phyloP scores from a whole-genome alignment of 164 flowering plant genomes.

The Aristolochia contorta region DNA sequence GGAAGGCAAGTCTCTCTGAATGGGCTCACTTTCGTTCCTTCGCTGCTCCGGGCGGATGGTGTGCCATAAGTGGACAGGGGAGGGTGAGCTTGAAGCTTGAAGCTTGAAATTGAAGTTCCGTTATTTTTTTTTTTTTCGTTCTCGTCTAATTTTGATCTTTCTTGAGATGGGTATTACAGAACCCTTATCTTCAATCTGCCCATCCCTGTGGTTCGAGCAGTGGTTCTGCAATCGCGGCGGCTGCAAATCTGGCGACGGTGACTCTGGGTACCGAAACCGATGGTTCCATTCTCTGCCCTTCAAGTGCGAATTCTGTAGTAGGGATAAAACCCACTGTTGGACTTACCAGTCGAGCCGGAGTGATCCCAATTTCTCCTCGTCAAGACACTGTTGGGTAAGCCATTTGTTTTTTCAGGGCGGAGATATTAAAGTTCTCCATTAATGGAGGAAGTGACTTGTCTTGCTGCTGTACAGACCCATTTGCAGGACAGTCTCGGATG shows the following conservation, averaged over 20 bases:
- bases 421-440: not conserved
- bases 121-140: no score
- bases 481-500: constrained; percentile 65
- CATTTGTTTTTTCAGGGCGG: no score
- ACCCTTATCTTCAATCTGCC: constrained; percentile 21
- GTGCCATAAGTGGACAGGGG: constrained; percentile 9
- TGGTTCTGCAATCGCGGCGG: constrained; percentile 31
- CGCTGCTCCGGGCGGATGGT: constrained; percentile 5
- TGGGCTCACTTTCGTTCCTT: constrained; percentile 5
- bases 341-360: constrained; percentile 60
- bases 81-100: constrained; percentile 8
- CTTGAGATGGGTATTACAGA: constrained; percentile 14
- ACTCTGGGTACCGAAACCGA: constrained; percentile 33
- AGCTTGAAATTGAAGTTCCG: no score
- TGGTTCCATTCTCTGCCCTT: constrained; percentile 9
- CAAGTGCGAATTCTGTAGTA: constrained; percentile 37
- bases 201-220: constrained; percentile 33
- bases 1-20: constrained; percentile 14
- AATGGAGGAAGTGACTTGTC: not conserved
- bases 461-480: constrained; percentile 31
- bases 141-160: not conserved
- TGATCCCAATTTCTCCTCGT: constrained; percentile 43
- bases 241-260: constrained; percentile 32
- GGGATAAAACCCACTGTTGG: constrained; percentile 72
- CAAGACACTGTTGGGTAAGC: constrained; percentile 62